Evolutionary conservation across 176 grass and related monocot species (phyloP), one percentile per base, ranked within the genome.

Genomic region (Zoysia pacifica): DNA sequence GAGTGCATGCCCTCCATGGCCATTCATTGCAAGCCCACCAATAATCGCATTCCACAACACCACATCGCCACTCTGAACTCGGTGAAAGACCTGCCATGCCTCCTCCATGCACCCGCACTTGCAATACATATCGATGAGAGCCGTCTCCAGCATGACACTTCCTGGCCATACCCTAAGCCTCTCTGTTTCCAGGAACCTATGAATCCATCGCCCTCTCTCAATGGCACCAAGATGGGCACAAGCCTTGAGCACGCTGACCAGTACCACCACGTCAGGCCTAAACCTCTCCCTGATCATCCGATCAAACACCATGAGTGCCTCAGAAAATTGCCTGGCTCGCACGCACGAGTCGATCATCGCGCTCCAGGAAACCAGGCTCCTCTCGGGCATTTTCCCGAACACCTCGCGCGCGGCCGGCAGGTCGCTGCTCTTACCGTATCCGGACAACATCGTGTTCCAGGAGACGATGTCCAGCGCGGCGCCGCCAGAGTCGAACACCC

Each of bases 1-100:
- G 0, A 90, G 79, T 4, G 88, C 79, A 53, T 0, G 53, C 35
- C 76, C 43, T 2, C 82, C 82, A 61, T 86, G 72, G 20, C 91
- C 82, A 52, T 88, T 87, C 76, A 93, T 90, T 0, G 88, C 91
- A 45, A 93, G 79, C 65, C 88, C 91, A 9, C 88, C 79, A 7
- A 90, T 81, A 82, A 93, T 90, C 2, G 88, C 83, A 52, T 93
- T 93, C 88, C 91, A 90, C 66, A 86, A 64, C 74, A 93, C 88
- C 35, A 86, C 66, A 66, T 93, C 91, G 2, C 62, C 66, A 2
- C 42, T 35, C 39, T 2, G 59, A 69, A 90, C 79, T 9, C 48
- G 15, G n/a, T 77, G 62, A 6, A 90, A 90, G 46, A 90, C 82
- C 15, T 18, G 9, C 75, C 73, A 80, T 0, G 91, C 85, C 79